phyloP scores from a whole-genome alignment of 1,139 yeast genomes.

The Candida frijolesensis region DNA sequence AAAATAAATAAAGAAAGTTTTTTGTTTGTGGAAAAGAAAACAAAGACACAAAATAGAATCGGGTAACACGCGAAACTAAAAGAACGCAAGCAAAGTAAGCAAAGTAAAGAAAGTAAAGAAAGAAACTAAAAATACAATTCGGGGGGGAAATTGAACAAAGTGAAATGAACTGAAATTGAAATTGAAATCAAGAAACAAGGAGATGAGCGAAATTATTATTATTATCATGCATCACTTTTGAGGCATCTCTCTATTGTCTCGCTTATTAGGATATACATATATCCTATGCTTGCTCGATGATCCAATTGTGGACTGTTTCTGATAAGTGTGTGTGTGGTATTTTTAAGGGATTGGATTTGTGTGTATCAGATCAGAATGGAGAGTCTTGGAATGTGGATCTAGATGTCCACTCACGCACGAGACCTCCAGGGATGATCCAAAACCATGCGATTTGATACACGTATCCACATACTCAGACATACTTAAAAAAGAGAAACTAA shows the following conservation, averaged over 20 bases:
- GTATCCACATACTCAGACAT: background rate
- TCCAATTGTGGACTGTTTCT: too few species aligned
- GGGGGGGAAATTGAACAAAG: background rate
- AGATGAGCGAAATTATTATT: too few species aligned
- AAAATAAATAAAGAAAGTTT: background rate
- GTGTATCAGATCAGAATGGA: background rate
- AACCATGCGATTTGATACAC: background rate
- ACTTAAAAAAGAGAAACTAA: background rate
- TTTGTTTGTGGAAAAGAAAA: background rate
- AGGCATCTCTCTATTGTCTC: too few species aligned
- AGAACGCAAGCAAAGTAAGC: too few species aligned
- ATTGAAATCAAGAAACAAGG: too few species aligned
- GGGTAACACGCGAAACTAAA: background rate
- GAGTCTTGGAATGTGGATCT: background rate
- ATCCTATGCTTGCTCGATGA: too few species aligned
- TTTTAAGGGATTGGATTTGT: background rate
- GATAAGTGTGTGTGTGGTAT: background rate
- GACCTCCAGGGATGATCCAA: too few species aligned
- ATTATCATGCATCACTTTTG: too few species aligned
- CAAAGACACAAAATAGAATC: background rate
- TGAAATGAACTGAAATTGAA: background rate
- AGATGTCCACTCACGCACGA: background rate
- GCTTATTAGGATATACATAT: too few species aligned
- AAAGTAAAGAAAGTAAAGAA: background rate
- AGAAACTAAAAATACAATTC: background rate